phyloP scores from a whole-genome alignment of 345 rosid genomes.

The Eucalyptus erythrocorys region DNA sequence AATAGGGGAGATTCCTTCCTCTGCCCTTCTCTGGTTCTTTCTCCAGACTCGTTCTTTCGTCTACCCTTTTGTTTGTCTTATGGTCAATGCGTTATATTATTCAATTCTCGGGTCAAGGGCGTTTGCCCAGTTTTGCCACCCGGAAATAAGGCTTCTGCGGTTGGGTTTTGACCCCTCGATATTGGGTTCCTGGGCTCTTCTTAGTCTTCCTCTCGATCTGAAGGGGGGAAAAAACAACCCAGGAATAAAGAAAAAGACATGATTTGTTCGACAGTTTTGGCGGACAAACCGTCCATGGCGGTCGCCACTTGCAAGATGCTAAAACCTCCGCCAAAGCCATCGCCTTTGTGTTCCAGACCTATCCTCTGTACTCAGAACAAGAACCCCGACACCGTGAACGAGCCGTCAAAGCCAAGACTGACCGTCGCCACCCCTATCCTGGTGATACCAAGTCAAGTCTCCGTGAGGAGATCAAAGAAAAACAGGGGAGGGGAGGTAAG shows the following conservation, averaged over 20 bases:
- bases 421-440: slow-evolving; percentile 6
- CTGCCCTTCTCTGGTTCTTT: not conserved
- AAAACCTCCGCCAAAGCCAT: not conserved
- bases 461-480: slow-evolving; percentile 1
- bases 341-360: not conserved
- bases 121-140: not conserved
- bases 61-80: not conserved
- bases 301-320: not conserved
- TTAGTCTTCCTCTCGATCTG: not conserved
- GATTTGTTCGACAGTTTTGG: not conserved
- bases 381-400: slow-evolving; percentile 3
- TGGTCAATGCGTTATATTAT: not conserved
- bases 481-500: slow-evolving; percentile 4
- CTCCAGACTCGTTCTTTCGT: not conserved
- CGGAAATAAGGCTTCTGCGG: not conserved
- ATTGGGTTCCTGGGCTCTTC: not conserved
- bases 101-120: not conserved
- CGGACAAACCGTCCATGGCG: not conserved
- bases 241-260: not conserved
- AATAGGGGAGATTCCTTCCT: not conserved
- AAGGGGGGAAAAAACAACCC: not conserved
- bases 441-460: slow-evolving; percentile 15
- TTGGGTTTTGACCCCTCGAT: not conserved
- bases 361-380: not conserved
- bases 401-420: slow-evolving; percentile 1